Evolutionary conservation across 495 filamentous ascomycete species (phyloP).

Genomic region (Penicillium diatomitis): DNA sequence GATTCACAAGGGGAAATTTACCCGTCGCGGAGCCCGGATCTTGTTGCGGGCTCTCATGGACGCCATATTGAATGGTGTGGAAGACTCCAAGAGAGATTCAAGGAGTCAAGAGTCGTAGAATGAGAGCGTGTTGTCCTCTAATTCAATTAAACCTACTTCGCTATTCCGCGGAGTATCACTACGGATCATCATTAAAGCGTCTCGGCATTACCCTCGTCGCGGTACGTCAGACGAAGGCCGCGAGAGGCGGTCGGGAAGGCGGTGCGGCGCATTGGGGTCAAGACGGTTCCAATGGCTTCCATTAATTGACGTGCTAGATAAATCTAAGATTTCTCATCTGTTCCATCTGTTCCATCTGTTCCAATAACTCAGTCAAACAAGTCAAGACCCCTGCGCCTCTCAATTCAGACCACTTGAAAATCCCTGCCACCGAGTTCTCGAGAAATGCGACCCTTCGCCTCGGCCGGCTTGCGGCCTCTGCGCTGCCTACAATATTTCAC

Average conservation of each 20-base stretch:
- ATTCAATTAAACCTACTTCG: neutral
- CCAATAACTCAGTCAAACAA: too few relatives aligned
- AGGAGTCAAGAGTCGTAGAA: neutral
- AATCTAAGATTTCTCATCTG: too few relatives aligned
- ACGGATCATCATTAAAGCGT: slow-evolving; percentile 7
- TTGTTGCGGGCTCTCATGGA: slow-evolving; percentile 56
- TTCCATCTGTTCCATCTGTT: too few relatives aligned
- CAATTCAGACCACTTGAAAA: too few relatives aligned
- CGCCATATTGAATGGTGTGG: slow-evolving; percentile 40
- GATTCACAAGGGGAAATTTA: slow-evolving; percentile 22
- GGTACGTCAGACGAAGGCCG: neutral
- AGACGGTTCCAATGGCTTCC: too few relatives aligned
- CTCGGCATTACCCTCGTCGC: neutral
- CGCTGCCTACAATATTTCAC: slow-evolving; percentile 3
- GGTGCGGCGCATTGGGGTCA: too few relatives aligned
- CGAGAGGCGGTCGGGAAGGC: neutral
- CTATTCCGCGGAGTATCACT: slow-evolving; percentile 16
- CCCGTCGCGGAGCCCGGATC: slow-evolving; percentile 64
- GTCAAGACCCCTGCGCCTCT: too few relatives aligned
- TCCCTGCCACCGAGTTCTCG: neutral
- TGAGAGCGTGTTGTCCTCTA: too few relatives aligned
- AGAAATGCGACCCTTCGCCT: slow-evolving; percentile 12
- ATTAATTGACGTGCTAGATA: too few relatives aligned
- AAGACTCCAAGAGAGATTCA: neutral
- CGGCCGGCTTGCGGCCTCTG: slow-evolving; percentile 13